Conservation (phyloP, 2,329 filamentous ascomycete genomes). For the Periconia sp. region DNA sequence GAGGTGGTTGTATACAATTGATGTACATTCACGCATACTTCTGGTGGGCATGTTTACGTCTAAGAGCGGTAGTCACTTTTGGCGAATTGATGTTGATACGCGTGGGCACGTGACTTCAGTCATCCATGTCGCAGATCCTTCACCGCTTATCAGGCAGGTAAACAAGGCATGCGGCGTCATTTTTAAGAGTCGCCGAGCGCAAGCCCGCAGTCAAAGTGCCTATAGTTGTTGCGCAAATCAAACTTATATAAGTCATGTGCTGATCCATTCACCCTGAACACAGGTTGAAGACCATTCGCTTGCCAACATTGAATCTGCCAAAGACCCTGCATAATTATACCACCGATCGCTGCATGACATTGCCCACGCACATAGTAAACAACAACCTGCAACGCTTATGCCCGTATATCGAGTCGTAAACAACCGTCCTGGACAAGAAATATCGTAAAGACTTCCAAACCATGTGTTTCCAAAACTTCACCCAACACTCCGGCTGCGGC, state of each 20-base stretch:
- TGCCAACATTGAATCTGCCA: not conserved
- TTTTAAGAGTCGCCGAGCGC: not conserved
- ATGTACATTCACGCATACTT: too few species aligned
- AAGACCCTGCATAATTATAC: not conserved
- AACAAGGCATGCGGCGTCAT: conserved; percentile 9
- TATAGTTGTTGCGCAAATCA: not conserved
- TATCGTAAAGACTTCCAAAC: too few species aligned
- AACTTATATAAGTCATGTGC: conserved; percentile 1
- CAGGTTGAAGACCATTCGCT: not conserved
- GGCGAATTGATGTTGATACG: not conserved
- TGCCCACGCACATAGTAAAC: too few species aligned
- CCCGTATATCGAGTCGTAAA: not conserved
- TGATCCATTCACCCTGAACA: not conserved
- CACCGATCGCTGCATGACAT: too few species aligned
- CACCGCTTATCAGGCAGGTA: conserved; percentile 13
- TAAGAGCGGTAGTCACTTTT: not conserved
- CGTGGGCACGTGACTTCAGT: conserved; percentile 10
- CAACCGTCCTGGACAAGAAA: not conserved
- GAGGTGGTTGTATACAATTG: not conserved
- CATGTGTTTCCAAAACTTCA: conserved; percentile 39
- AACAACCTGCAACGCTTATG: too few species aligned
- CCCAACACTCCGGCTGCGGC: conserved; percentile 37
- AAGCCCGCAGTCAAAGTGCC: not conserved
- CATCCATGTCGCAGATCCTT: conserved; percentile 14
- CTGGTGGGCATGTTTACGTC: too few species aligned